Evolutionary conservation across 2,329 filamentous ascomycete genomes (phyloP).

Genomic region (Dryadomyces sulphureus): DNA sequence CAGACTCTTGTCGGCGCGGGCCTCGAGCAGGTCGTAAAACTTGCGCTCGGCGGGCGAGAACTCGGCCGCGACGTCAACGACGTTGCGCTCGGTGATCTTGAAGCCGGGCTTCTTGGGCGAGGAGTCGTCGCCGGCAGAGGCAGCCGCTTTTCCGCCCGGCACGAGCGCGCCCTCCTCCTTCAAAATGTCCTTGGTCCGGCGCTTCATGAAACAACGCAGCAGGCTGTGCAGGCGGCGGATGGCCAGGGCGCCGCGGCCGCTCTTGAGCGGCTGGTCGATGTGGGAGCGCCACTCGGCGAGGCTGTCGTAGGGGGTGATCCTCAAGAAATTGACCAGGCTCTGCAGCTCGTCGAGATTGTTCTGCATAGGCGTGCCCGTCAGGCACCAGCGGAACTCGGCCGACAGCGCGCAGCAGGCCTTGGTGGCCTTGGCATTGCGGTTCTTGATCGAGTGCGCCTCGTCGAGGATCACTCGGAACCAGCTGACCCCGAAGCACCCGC

Average conservation of each 20-base stretch:
- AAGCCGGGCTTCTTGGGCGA: slow-evolving; percentile 50
- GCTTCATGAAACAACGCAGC: slow-evolving; percentile 91
- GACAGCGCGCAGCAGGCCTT: slow-evolving; percentile 78
- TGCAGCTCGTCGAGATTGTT: slow-evolving; percentile 96
- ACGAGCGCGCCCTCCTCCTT: slow-evolving; percentile 74
- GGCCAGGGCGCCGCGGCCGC: slow-evolving; percentile 74
- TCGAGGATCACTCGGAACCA: slow-evolving; percentile 96
- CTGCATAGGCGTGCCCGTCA: slow-evolving; percentile 94
- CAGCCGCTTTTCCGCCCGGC: slow-evolving; percentile 47
- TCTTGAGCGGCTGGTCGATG: slow-evolving; percentile 81
- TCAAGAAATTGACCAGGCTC: slow-evolving; percentile 80
- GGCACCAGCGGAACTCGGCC: slow-evolving; percentile 85
- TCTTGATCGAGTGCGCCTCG: slow-evolving; percentile 97
- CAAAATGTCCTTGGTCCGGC: slow-evolving; percentile 93
- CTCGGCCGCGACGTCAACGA: slow-evolving; percentile 63
- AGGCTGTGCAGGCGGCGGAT: slow-evolving; percentile 76
- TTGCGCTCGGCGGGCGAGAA: slow-evolving; percentile 67
- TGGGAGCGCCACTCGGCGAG: slow-evolving; percentile 78
- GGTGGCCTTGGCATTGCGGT: slow-evolving; percentile 87
- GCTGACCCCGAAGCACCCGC: slow-evolving; percentile 77
- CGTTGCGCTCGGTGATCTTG: slow-evolving; percentile 81
- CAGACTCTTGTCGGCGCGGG: slow-evolving; percentile 72
- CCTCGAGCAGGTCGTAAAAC: slow-evolving; percentile 76
- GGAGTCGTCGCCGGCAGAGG: slow-evolving; percentile 19
- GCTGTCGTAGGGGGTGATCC: slow-evolving; percentile 83